phyloP scores from a whole-genome alignment of 2,329 filamentous ascomycete genomes.

The Ceratocystis cubensis region DNA sequence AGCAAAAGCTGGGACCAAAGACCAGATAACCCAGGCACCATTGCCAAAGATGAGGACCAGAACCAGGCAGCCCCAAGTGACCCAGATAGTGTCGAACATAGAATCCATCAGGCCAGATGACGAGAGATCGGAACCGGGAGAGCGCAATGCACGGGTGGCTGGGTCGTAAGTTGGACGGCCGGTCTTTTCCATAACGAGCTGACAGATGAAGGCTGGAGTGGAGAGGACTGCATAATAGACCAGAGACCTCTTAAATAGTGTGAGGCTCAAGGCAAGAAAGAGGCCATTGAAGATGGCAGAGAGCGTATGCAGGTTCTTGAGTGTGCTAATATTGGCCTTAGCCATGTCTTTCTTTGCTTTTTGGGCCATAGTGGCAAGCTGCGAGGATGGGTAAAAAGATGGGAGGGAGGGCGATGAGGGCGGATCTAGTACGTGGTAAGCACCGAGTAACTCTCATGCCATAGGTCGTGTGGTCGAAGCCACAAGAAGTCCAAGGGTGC shows the following conservation, averaged over 20 bases:
- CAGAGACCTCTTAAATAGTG: conserved; percentile 52
- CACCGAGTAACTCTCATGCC: too few species aligned
- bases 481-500: too few species aligned
- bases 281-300: conserved; percentile 57
- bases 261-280: conserved; percentile 61
- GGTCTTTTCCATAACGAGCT: conserved; percentile 74
- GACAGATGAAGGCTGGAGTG: conserved; percentile 61
- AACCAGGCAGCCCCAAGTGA: conserved; percentile 69
- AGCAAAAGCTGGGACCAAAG: conserved; percentile 43
- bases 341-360: conserved; percentile 56
- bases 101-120: conserved; percentile 87
- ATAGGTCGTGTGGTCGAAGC: too few species aligned
- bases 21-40: conserved; percentile 51
- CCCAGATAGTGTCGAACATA: conserved; percentile 95
- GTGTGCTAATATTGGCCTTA: conserved; percentile 60
- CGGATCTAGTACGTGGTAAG: too few species aligned
- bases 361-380: conserved; percentile 41
- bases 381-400: not conserved
- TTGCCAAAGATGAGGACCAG: conserved; percentile 71
- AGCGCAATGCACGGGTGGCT: conserved; percentile 52
- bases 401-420: not conserved
- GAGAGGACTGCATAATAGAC: conserved; percentile 61
- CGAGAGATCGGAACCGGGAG: conserved; percentile 74
- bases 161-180: conserved; percentile 64
- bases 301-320: conserved; percentile 72